These are phyloP conservation scores for Vitis hybrid DNA, from an alignment of 177 flowering plant genomes.

Conservation along the genomic window DNA sequence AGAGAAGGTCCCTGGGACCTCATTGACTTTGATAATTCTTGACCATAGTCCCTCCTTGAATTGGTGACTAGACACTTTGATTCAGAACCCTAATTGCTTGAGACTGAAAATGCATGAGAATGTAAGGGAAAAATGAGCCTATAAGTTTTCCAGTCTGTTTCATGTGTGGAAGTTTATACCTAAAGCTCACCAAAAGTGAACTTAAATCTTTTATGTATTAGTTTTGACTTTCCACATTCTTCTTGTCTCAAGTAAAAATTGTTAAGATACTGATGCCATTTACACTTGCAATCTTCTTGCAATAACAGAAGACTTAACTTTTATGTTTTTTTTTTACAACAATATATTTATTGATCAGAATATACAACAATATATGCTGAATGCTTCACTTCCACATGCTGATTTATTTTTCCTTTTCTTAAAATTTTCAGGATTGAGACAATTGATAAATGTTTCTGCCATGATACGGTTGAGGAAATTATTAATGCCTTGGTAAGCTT, in stretches of 20 bases:
- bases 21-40: not conserved
- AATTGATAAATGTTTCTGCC: conserved; percentile 80
- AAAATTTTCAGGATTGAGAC: conserved; percentile 50
- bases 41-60: not conserved
- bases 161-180: not conserved
- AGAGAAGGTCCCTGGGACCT: not conserved
- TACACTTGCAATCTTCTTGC: no score
- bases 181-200: no score
- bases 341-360: no score
- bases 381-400: not conserved
- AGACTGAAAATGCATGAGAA: not conserved
- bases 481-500: conserved; percentile 79
- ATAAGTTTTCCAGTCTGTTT: not conserved
- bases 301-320: no score
- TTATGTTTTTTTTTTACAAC: no score
- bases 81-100: not conserved
- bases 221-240: no score
- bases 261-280: no score
- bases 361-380: not conserved
- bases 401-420: not conserved
- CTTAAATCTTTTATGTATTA: no score
- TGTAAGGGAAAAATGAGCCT: not conserved
- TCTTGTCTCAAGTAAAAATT: no score
- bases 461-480: conserved; percentile 90
- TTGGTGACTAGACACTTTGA: not conserved